These are phyloP conservation scores for Barnettozyma botsteinii DNA, from an alignment of 805 yeast genomes.

Conservation along the genomic window DNA sequence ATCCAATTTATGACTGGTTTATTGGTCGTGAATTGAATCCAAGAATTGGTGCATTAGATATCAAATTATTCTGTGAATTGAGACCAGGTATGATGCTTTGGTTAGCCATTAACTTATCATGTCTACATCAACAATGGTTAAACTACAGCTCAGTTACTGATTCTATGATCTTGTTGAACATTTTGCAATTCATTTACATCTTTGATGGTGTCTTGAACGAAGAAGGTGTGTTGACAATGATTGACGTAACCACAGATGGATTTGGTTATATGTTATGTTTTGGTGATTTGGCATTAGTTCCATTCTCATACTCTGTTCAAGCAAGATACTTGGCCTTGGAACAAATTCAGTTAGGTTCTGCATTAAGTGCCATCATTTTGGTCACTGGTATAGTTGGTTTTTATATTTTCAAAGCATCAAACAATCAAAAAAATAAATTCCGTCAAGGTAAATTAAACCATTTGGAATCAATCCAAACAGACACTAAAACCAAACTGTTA, in stretches of 20 bases:
- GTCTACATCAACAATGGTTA: slow-evolving; percentile 76
- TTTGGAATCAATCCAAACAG: slow-evolving; percentile 63
- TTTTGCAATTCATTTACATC: slow-evolving; percentile 74
- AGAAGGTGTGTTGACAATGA: slow-evolving; percentile 86
- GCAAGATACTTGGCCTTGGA: slow-evolving; percentile 71
- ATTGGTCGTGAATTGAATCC: slow-evolving; percentile 97
- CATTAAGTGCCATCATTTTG: slow-evolving; percentile 34
- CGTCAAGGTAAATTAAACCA: slow-evolving; percentile 69
- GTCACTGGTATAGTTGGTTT: slow-evolving; percentile 57
- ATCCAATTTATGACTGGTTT: slow-evolving; percentile 82
- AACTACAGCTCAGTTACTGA: slow-evolving; percentile 54
- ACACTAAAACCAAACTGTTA: slow-evolving; percentile 72
- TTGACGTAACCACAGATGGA: slow-evolving; percentile 94
- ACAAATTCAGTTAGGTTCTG: slow-evolving; percentile 47
- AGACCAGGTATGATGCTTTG: slow-evolving; percentile 92
- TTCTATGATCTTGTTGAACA: slow-evolving; percentile 63
- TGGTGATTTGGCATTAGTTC: slow-evolving; percentile 91
- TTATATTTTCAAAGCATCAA: slow-evolving; percentile 77
- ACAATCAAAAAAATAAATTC: slow-evolving; percentile 79
- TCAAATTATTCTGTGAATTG: slow-evolving; percentile 87
- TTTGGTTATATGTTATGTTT: slow-evolving; percentile 94
- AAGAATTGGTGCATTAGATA: slow-evolving; percentile 76
- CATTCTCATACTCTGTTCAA: slow-evolving; percentile 86
- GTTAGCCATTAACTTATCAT: slow-evolving; percentile 70
- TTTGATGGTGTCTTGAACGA: slow-evolving; percentile 91